Conservation (phyloP, 2,329 filamentous ascomycete species). For the Curvularia lunata region DNA sequence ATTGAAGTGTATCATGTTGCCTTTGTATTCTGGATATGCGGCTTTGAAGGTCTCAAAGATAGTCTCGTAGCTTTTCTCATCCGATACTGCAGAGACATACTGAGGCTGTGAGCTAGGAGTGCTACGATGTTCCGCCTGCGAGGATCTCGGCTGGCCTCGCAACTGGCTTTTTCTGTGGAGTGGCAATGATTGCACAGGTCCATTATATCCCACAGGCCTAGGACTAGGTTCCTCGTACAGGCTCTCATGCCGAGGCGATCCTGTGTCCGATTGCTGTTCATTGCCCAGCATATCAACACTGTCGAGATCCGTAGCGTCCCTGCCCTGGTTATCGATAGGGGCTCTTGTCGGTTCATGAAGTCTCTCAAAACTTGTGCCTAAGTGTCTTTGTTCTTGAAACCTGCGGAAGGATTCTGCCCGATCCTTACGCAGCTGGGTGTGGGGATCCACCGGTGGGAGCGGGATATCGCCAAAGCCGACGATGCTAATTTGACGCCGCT, state of each 20-base stretch:
- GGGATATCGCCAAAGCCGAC: slow-evolving; percentile 20
- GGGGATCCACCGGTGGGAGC: slow-evolving; percentile 8
- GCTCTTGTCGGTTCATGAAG: slow-evolving; percentile 5
- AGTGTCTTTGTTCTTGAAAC: slow-evolving; percentile 23
- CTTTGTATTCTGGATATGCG: slow-evolving; percentile 48
- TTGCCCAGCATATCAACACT: not conserved
- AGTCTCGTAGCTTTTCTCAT: not conserved
- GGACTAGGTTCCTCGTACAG: slow-evolving; percentile 26
- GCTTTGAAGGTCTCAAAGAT: slow-evolving; percentile 39
- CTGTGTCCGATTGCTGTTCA: slow-evolving; percentile 1
- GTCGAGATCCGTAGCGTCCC: slow-evolving; percentile 17
- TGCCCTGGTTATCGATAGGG: not conserved
- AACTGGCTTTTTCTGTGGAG: too few relatives aligned
- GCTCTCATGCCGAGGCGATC: slow-evolving; percentile 31
- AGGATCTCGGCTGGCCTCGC: too few relatives aligned
- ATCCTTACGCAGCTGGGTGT: slow-evolving; percentile 10
- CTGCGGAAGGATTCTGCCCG: slow-evolving; percentile 23
- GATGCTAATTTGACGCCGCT: slow-evolving; percentile 36
- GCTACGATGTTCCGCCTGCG: too few relatives aligned
- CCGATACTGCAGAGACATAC: too few relatives aligned
- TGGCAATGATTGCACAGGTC: too few relatives aligned
- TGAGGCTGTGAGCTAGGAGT: too few relatives aligned
- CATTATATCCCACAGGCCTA: not conserved
- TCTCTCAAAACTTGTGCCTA: slow-evolving; percentile 22
- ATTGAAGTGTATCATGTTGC: slow-evolving; percentile 41